Evolutionary conservation across 2,329 filamentous ascomycete species (phyloP), one percentile per base, ranked within the genome.

Genomic region (Epichloe coenophiala): DNA sequence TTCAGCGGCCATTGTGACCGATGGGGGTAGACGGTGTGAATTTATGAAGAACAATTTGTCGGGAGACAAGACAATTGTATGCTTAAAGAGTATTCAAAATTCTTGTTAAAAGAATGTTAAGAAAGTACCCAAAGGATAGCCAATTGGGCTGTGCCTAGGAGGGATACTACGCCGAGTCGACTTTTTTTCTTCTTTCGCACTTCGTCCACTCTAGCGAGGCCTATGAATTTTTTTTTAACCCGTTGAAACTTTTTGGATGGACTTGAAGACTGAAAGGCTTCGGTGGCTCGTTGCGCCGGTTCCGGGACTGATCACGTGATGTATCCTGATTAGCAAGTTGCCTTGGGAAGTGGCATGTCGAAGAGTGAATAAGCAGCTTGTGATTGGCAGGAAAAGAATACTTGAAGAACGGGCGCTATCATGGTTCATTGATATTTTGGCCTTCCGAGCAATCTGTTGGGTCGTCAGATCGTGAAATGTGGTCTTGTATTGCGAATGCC

Each of bases 1-100:
- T 61, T 72, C 71, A 61, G 71, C 64, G 61, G 71, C 71, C 71
- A 74, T 74, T 62, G 60, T 57, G 58, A 55, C 61, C 7, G 27
- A 31, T 0, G 3, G 27, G 3, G 8, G 27, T 31, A 31, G 27
- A 31, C 8, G 27, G 27, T 11, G 27, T 31, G 27, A 31, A 31
- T 31, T 4, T 31, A 31, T 31, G 27, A 31, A 11, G 27, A 31
- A 9, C 27, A 31, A 31, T 3, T 31, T 9, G 36, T 38, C 4
- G 36, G 36, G 13, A 7, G 3, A 38, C n/a, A 6, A 38, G n/a
- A 27, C 2, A 2, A 6, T 17, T 47, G 7, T 23, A 27, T 19
- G 19, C 19, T 12, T 12, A 35, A 12, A 36, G 35, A 21, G 12
- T 36, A 17, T n/a, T 15, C 12, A 12, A 39, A 31, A 19, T 12